A percentile compares a stretch with the other conserved stretches of the same genome.
Conservation (phyloP, 2,329 filamentous ascomycete genomes). For the Neofusicoccum laricinum region DNA sequence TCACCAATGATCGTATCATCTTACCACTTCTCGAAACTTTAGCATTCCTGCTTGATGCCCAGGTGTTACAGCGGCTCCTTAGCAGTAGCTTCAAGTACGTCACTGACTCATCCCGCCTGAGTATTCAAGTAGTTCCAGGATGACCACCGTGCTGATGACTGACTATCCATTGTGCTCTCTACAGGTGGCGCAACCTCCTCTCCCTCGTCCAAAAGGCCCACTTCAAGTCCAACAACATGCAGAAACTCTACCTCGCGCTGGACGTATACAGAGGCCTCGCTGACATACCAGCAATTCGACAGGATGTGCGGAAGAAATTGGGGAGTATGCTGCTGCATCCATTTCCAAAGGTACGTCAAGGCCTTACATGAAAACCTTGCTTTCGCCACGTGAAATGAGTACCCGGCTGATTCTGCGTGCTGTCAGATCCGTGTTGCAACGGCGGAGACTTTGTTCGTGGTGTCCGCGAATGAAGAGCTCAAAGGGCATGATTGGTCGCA, state of each 20-base stretch:
- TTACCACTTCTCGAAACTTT: conserved; percentile 75
- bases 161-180: background rate
- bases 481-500: conserved; percentile 37
- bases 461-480: conserved; percentile 34
- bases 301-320: conserved; percentile 65
- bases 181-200: conserved; percentile 61
- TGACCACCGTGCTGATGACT: background rate
- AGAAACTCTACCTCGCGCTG: conserved; percentile 76
- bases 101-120: background rate
- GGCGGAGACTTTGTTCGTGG: conserved; percentile 40
- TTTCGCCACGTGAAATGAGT: background rate
- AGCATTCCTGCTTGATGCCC: conserved; percentile 62
- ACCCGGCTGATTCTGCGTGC: background rate
- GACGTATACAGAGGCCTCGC: conserved; percentile 71
- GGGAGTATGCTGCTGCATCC: conserved; percentile 73
- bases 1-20: conserved; percentile 63
- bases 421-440: conserved; percentile 33
- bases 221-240: conserved; percentile 78
- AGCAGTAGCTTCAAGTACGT: conserved; percentile 54
- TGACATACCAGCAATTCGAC: conserved; percentile 47
- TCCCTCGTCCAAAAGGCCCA: conserved; percentile 72
- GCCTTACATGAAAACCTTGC: too few relatives aligned
- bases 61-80: conserved; percentile 39
- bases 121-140: too few relatives aligned
- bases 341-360: conserved; percentile 55